Percentiles rank a stretch among this genome's conserved stretches.
These are phyloP conservation scores for Pythium scleroteichum DNA, from an alignment of 352 stramenopile genomes.

Conservation along the genomic window DNA sequence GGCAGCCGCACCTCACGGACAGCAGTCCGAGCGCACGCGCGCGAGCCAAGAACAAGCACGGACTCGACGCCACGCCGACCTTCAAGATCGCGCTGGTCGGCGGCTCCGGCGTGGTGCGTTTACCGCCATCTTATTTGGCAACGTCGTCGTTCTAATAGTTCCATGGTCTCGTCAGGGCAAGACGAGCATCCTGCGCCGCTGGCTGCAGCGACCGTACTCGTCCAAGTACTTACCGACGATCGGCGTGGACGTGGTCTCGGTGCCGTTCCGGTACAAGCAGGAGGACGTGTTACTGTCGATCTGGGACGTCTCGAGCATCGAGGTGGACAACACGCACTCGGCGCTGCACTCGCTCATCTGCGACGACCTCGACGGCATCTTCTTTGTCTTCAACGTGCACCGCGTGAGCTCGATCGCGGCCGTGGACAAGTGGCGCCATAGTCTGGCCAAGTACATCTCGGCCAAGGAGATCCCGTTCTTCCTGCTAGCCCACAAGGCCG, in stretches of 20 bases:
- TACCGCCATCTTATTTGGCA: too few relatives aligned
- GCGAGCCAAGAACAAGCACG: slow-evolving; percentile 34
- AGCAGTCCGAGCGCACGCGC: slow-evolving; percentile 18
- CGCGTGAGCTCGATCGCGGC: slow-evolving; percentile 84
- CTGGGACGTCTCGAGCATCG: slow-evolving; percentile 78
- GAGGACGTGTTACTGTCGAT: slow-evolving; percentile 63
- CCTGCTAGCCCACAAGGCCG: slow-evolving; percentile 80
- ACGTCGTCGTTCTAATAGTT: too few relatives aligned
- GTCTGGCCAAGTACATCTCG: slow-evolving; percentile 69
- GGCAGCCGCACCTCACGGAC: slow-evolving; percentile 20
- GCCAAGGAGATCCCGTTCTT: slow-evolving; percentile 79
- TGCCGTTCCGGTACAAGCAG: slow-evolving; percentile 43
- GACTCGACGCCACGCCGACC: slow-evolving; percentile 48
- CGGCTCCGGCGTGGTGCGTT: slow-evolving; percentile 62
- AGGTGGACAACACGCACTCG: slow-evolving; percentile 62
- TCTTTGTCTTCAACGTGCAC: slow-evolving; percentile 89
- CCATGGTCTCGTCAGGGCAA: slow-evolving; percentile 57
- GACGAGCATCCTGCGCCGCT: slow-evolving; percentile 77
- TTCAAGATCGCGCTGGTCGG: slow-evolving; percentile 86
- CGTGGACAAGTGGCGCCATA: slow-evolving; percentile 83
- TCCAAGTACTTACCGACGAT: slow-evolving; percentile 74
- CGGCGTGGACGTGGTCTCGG: slow-evolving; percentile 68
- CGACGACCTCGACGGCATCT: slow-evolving; percentile 79
- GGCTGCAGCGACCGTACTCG: slow-evolving; percentile 72
- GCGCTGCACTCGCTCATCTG: slow-evolving; percentile 73